Percentiles rank a stretch among this genome's conserved stretches.
Evolutionary conservation across 805 yeast genomes (phyloP).

Genomic region (Kazachstania bromeliacearum): DNA sequence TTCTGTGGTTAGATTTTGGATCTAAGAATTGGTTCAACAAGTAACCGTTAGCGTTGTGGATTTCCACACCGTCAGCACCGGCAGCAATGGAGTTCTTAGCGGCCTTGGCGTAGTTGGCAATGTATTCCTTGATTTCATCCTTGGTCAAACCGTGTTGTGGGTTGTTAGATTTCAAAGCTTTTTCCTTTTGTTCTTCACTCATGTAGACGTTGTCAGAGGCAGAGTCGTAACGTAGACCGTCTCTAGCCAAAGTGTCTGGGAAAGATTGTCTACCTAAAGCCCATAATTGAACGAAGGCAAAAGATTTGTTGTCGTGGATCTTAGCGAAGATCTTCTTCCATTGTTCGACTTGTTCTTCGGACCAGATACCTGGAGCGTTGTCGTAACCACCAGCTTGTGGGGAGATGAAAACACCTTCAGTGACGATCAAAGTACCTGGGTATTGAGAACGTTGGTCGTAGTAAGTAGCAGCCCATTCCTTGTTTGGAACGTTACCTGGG

Average conservation of each 20-base stretch:
- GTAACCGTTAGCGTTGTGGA: slow-evolving; percentile 63
- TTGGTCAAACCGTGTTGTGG: slow-evolving; percentile 26
- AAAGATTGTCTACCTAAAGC: slow-evolving; percentile 35
- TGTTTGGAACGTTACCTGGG: slow-evolving; percentile 33
- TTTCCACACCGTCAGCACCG: slow-evolving; percentile 52
- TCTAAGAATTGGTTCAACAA: slow-evolving; percentile 48
- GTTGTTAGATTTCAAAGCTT: slow-evolving; percentile 28
- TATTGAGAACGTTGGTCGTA: slow-evolving; percentile 45
- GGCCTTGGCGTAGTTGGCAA: slow-evolving; percentile 35
- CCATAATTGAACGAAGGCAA: slow-evolving; percentile 44
- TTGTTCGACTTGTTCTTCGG: slow-evolving; percentile 36
- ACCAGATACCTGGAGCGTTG: slow-evolving; percentile 43
- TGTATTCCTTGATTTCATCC: slow-evolving; percentile 33
- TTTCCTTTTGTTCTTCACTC: slow-evolving; percentile 28
- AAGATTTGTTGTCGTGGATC: slow-evolving; percentile 43
- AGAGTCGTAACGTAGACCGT: slow-evolving; percentile 32
- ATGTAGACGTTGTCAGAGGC: slow-evolving; percentile 33
- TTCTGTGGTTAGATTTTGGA: slow-evolving; percentile 35
- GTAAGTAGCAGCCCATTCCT: slow-evolving; percentile 39
- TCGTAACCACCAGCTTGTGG: slow-evolving; percentile 34
- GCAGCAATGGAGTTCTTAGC: slow-evolving; percentile 33
- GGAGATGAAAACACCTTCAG: slow-evolving; percentile 49
- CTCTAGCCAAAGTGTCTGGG: slow-evolving; percentile 30
- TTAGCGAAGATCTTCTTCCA: slow-evolving; percentile 42
- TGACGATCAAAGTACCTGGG: slow-evolving; percentile 51